phyloP scores from a whole-genome alignment of 371 early-diverging fungal species.

The Choanephora cucurbitarum region DNA sequence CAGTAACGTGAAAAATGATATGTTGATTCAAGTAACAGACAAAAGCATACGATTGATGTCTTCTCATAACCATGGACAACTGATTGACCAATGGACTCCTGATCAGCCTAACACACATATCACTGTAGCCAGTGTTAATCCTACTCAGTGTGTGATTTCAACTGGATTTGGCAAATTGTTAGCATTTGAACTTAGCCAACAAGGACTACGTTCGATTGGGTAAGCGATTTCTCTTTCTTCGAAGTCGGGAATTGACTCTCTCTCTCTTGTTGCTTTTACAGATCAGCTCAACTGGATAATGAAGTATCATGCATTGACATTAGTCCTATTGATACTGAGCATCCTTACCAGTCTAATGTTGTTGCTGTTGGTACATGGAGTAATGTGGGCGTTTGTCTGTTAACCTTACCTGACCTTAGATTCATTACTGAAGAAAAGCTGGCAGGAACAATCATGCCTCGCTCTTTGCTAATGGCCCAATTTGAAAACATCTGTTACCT shows the following conservation, averaged over 20 bases:
- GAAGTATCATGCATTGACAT: constrained; percentile 81
- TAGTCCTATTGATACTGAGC: constrained; percentile 47
- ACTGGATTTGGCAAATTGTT: constrained; percentile 59
- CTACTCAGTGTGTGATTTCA: constrained; percentile 68
- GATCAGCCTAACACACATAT: constrained; percentile 41
- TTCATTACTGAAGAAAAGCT: constrained; percentile 53
- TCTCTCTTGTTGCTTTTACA: neutral
- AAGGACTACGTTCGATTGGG: constrained; percentile 46
- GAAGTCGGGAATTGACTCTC: neutral
- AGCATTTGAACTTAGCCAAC: constrained; percentile 57
- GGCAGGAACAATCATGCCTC: constrained; percentile 67
- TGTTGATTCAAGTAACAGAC: constrained; percentile 47
- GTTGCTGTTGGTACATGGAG: constrained; percentile 83
- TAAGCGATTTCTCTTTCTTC: constrained; percentile 5
- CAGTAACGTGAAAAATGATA: constrained; percentile 33
- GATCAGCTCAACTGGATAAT: constrained; percentile 38
- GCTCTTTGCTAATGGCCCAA: constrained; percentile 74
- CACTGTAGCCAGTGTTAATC: constrained; percentile 64
- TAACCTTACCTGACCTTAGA: constrained; percentile 61
- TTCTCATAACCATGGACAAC: constrained; percentile 18
- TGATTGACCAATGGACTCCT: constrained; percentile 62
- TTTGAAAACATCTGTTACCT: constrained; percentile 78
- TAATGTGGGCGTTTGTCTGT: constrained; percentile 62
- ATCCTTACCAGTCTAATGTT: constrained; percentile 37
- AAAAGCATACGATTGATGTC: constrained; percentile 42